Evolutionary conservation across 177 flowering plant genomes (phyloP).

Genomic region (Vitis hybrid): DNA sequence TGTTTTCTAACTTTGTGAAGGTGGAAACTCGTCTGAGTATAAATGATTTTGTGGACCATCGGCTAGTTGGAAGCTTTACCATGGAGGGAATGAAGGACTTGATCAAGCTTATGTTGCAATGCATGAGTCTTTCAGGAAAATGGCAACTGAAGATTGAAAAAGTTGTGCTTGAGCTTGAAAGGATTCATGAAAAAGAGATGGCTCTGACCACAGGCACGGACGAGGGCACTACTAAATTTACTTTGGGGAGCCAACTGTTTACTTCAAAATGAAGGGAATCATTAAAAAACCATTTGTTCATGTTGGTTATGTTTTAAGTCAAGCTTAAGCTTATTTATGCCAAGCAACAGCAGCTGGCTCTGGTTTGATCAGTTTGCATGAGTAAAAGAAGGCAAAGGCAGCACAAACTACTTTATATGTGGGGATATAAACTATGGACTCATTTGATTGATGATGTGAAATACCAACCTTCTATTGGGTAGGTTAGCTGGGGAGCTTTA

Average conservation of each 20-base stretch:
- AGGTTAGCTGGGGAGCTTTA: too few species aligned
- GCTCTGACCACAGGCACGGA: conserved; percentile 59
- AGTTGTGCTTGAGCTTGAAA: conserved; percentile 52
- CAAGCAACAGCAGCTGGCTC: neutral
- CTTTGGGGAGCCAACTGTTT: conserved; percentile 64
- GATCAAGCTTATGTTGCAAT: conserved; percentile 43
- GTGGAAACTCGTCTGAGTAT: conserved; percentile 35
- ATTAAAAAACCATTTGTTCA: neutral
- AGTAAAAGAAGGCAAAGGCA: neutral
- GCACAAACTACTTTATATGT: too few species aligned
- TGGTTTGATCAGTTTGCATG: neutral
- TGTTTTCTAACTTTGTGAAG: conserved; percentile 31
- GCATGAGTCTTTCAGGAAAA: conserved; percentile 45
- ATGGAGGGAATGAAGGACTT: conserved; percentile 55
- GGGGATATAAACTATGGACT: too few species aligned
- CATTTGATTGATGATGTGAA: too few species aligned
- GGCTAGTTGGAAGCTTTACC: conserved; percentile 55
- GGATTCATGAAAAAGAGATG: conserved; percentile 61
- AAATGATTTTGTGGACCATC: conserved; percentile 44
- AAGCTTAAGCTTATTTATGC: conserved; percentile 8
- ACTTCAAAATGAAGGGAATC: conserved; percentile 22
- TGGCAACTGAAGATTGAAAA: conserved; percentile 48
- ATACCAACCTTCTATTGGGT: too few species aligned
- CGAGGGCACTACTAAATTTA: conserved; percentile 46
- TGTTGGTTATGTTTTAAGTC: conserved; percentile 4